Base-by-base conservation (phyloP, 2,329 filamentous ascomycete genomes). In the Ascochyta clinopodiicola region DNA sequence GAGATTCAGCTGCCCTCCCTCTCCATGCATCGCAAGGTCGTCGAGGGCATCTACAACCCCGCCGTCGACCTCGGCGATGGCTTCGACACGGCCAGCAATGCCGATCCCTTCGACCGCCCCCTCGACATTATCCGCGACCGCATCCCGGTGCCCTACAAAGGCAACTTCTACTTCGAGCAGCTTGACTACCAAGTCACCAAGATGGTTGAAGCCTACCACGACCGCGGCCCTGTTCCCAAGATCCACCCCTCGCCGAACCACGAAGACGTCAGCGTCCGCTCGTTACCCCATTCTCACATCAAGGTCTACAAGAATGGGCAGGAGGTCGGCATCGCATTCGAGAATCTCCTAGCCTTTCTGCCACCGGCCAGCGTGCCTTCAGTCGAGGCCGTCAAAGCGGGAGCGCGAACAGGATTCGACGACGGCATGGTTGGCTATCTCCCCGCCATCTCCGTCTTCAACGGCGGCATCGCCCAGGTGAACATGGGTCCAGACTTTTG, bases 351-450 rank as follows among this genome's bases (percentile, higher is more conserved):
- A 24, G 88, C 92, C 3, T 99, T 99, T 77, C 81, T 99, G 0
- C 95, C 95, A 0, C 94, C 93, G 0, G 93, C 95, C 0, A 96
- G 91, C 5, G 87, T 86, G 57, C 88, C 89, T 4, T 84, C 87
- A 56, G 79, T 84, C 6, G 87, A 90, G 61, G 83, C 89, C 37
- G 79, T 85, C 12, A 87, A 90, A 57, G 82, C 89, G 36, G 91
- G 90, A 12, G 92, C 91, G 17, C 83, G 95, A 44, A 90, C 95
- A 59, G 92, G 92, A 25, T 86, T 96, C 59, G 95, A 99, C 70
- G 95, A 99, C 70, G 95, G 94, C 32, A 90, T 95, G 83, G 84
- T 97, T 1, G 96, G 95, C 10, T 99, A 99, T 78, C 96, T 96
- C 70, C 95, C 95, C 1, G 91, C 93, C 21, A 87, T 99, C 19